Evolutionary conservation across 768 basidiomycete species (phyloP).

Genomic region (Chalciporus pseudorubinellus): DNA sequence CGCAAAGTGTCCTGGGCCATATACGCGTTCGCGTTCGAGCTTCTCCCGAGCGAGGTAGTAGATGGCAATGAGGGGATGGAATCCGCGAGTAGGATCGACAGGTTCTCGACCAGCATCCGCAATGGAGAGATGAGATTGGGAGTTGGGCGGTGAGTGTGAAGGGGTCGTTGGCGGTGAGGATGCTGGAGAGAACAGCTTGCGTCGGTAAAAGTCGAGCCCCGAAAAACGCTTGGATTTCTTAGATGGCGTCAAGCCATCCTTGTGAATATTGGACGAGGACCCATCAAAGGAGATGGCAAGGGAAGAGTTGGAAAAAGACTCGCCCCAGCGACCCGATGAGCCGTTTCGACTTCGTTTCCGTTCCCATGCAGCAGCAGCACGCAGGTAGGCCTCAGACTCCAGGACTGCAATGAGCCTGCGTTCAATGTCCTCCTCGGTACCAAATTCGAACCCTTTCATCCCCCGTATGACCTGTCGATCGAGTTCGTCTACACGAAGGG

Average conservation of each 20-base stretch:
- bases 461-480: constrained; percentile 81
- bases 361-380: constrained; percentile 78
- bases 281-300: constrained; percentile 62
- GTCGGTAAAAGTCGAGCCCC: constrained; percentile 90
- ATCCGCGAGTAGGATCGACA: constrained; percentile 85
- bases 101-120: constrained; percentile 49
- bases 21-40: constrained; percentile 89
- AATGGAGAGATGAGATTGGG: constrained; percentile 54
- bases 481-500: constrained; percentile 84
- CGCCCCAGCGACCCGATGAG: constrained; percentile 44
- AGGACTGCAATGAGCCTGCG: constrained; percentile 68
- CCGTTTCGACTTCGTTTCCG: constrained; percentile 53
- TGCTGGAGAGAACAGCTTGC: constrained; percentile 72
- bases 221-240: constrained; percentile 86
- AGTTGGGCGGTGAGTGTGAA: constrained; percentile 58
- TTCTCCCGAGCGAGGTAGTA: constrained; percentile 97
- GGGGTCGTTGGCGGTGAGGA: constrained; percentile 52
- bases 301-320: constrained; percentile 63
- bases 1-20: constrained; percentile 92
- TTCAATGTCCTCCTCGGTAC: constrained; percentile 83
- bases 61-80: constrained; percentile 93
- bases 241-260: constrained; percentile 42
- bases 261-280: constrained; percentile 42
- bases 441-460: constrained; percentile 98
- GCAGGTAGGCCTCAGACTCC: constrained; percentile 71